Evolutionary conservation across 345 rosid species (phyloP).

Genomic region (Citrus trifoliata): DNA sequence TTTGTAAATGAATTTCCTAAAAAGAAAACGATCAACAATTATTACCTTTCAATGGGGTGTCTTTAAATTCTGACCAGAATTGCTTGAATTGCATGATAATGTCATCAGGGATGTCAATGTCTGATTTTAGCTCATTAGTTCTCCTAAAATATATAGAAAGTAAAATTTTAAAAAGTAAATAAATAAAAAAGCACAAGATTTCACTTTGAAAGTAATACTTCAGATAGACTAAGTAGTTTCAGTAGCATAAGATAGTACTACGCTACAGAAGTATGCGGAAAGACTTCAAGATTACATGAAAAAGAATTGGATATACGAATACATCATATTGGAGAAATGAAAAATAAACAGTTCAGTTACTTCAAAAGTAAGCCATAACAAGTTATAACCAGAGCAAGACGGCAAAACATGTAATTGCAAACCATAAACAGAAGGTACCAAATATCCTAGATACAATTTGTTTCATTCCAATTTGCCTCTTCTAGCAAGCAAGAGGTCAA

Average conservation of each 20-base stretch:
- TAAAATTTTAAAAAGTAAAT: not conserved
- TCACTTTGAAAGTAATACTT: not conserved
- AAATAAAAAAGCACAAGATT: not conserved
- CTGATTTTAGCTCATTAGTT: conserved; percentile 81
- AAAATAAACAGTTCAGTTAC: not conserved
- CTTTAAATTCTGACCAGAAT: conserved; percentile 78
- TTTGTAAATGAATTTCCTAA: not conserved
- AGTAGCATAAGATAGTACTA: not conserved
- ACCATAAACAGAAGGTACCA: not conserved
- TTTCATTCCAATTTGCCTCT: not conserved
- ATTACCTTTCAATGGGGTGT: conserved; percentile 73
- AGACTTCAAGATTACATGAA: not conserved
- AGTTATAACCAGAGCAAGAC: not conserved
- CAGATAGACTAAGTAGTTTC: not conserved
- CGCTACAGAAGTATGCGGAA: not conserved
- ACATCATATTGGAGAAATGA: not conserved
- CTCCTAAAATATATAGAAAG: conserved; percentile 43
- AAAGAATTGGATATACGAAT: not conserved
- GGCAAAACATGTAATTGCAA: not conserved
- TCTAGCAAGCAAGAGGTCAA: not conserved
- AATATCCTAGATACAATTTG: not conserved
- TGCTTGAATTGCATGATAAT: conserved; percentile 59
- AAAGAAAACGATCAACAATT: not conserved
- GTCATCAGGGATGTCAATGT: conserved; percentile 63
- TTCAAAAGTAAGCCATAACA: not conserved